These are phyloP conservation scores for Cryptomeria japonica DNA, from an alignment of 75 land plant genomes.

Conservation along the genomic window DNA sequence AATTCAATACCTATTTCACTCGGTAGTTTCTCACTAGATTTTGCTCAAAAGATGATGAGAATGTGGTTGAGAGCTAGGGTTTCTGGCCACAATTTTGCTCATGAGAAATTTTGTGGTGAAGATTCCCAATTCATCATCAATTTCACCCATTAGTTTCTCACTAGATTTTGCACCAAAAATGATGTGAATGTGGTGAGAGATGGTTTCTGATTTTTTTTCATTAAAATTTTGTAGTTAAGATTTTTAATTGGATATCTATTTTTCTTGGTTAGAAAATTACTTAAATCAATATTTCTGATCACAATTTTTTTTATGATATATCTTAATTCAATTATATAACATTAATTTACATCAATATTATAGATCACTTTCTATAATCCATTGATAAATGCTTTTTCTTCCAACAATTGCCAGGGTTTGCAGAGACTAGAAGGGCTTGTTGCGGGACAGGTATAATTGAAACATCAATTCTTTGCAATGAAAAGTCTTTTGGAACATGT, in stretches of 20 bases:
- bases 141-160: too few species aligned
- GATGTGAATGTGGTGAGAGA: not conserved
- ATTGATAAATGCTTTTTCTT: not conserved
- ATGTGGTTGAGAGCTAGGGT: not conserved
- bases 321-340: too few species aligned
- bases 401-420: constrained; percentile 41
- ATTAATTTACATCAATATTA: too few species aligned
- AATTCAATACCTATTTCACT: not conserved
- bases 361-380: too few species aligned
- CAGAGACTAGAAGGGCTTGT: constrained; percentile 65
- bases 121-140: too few species aligned
- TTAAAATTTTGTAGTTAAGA: too few species aligned
- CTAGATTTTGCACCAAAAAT: not conserved
- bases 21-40: not conserved
- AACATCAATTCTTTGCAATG: constrained; percentile 66
- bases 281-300: too few species aligned
- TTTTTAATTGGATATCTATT: too few species aligned
- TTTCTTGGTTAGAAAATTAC: too few species aligned
- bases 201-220: not conserved
- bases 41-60: not conserved
- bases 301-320: too few species aligned
- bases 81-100: too few species aligned
- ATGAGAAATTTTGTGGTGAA: too few species aligned
- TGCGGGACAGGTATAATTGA: constrained; percentile 85
- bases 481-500: constrained; percentile 59